Percentiles rank a stretch among this genome's conserved stretches.
Evolutionary conservation across 1,139 yeast genomes (phyloP).

Genomic region (Zygoascus hellenicus): DNA sequence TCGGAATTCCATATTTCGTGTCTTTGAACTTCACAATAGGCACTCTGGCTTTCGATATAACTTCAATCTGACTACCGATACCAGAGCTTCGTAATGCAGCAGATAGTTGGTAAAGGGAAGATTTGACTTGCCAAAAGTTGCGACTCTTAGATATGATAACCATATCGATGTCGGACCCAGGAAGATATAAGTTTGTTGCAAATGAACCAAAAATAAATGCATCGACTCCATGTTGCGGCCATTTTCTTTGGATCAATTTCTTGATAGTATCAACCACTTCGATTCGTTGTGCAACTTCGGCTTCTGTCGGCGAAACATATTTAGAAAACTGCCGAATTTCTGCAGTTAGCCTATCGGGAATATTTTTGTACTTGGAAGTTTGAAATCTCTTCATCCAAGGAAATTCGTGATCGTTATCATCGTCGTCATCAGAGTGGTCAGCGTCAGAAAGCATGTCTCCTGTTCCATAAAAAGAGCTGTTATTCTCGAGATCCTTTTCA

Average conservation of each 20-base stretch:
- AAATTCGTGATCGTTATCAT: slow-evolving; percentile 39
- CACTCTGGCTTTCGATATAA: slow-evolving; percentile 87
- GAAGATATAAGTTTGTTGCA: slow-evolving; percentile 90
- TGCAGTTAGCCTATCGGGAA: slow-evolving; percentile 81
- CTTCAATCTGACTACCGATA: slow-evolving; percentile 71
- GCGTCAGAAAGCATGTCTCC: slow-evolving; percentile 15
- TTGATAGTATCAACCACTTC: slow-evolving; percentile 58
- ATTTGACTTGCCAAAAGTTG: slow-evolving; percentile 55
- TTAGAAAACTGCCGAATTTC: slow-evolving; percentile 85
- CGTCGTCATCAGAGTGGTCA: slow-evolving; percentile 29
- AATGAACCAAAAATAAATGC: slow-evolving; percentile 90
- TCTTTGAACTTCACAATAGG: slow-evolving; percentile 94
- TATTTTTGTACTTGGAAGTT: slow-evolving; percentile 66
- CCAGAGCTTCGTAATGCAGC: slow-evolving; percentile 57
- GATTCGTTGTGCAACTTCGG: slow-evolving; percentile 68
- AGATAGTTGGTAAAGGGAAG: slow-evolving; percentile 67
- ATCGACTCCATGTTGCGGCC: slow-evolving; percentile 65
- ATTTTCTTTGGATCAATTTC: slow-evolving; percentile 49
- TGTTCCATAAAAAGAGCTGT: slow-evolving; percentile 18
- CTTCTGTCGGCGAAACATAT: slow-evolving; percentile 79
- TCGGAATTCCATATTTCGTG: slow-evolving; percentile 60
- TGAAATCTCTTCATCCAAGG: slow-evolving; percentile 82
- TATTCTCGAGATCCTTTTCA: slow-evolving; percentile 20
- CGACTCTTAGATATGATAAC: slow-evolving; percentile 67
- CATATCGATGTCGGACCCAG: slow-evolving; percentile 96